Percentiles rank a stretch among this genome's conserved stretches.
phyloP scores from a whole-genome alignment of 768 basidiomycete species.

The Harrya chromipes region DNA sequence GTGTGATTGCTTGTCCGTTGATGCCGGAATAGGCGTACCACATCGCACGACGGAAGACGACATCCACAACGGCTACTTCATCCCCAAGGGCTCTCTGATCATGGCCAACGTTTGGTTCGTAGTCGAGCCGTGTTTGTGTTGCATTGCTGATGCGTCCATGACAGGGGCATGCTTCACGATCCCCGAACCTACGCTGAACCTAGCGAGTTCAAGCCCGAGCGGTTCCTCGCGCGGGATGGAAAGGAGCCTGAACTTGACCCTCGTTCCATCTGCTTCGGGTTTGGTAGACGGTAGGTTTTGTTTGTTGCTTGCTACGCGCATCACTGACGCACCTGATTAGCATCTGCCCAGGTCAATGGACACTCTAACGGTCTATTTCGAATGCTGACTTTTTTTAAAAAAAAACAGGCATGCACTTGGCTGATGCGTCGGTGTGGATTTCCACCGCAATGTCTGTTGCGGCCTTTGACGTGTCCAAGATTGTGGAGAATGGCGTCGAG shows the following conservation, averaged over 20 bases:
- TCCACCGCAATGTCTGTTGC: constrained; percentile 44
- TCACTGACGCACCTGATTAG: constrained; percentile 9
- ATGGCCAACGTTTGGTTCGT: constrained; percentile 24
- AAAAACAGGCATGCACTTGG: constrained; percentile 51
- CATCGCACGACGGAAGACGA: constrained; percentile 61
- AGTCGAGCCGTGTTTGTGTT: background rate
- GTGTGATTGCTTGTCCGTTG: constrained; percentile 20
- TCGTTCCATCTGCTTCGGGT: constrained; percentile 63
- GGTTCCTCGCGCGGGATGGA: constrained; percentile 43
- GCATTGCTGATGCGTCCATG: background rate
- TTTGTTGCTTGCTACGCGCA: constrained; percentile 1
- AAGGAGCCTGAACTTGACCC: constrained; percentile 51
- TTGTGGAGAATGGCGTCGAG: constrained; percentile 43
- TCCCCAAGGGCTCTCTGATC: constrained; percentile 44
- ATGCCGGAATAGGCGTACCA: constrained; percentile 33
- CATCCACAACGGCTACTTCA: constrained; percentile 57
- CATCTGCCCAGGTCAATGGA: constrained; percentile 28
- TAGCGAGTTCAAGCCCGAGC: constrained; percentile 55
- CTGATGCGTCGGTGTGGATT: constrained; percentile 49
- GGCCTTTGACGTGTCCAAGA: constrained; percentile 46
- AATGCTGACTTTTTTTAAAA: constrained; percentile 7
- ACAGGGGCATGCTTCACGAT: constrained; percentile 34
- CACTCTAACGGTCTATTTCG: constrained; percentile 21
- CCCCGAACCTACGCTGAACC: constrained; percentile 48
- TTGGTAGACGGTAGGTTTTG: constrained; percentile 53